Evolutionary conservation across 2,329 filamentous ascomycete species (phyloP).

Genomic region (Phoma sp.): DNA sequence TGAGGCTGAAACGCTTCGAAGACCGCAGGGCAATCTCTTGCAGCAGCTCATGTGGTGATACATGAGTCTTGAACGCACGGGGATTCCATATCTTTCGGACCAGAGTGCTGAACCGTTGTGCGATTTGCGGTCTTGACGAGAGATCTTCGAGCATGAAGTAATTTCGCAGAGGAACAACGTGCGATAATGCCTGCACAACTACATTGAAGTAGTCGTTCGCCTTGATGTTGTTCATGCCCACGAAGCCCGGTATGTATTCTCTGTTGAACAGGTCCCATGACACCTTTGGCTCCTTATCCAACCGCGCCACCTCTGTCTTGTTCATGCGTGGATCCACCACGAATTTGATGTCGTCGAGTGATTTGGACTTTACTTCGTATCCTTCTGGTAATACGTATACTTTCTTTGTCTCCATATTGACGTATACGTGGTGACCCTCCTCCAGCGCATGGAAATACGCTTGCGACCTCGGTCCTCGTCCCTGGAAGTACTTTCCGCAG

Average conservation of each 20-base stretch:
- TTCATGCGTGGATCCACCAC: slow-evolving; percentile 90
- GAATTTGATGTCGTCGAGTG: slow-evolving; percentile 97
- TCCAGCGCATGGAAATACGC: slow-evolving; percentile 98
- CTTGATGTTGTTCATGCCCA: slow-evolving; percentile 99
- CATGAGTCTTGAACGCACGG: slow-evolving; percentile 92
- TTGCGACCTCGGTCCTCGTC: slow-evolving; percentile 89
- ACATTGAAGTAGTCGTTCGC: slow-evolving; percentile 99
- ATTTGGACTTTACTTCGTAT: slow-evolving; percentile 94
- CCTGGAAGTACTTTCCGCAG: slow-evolving; percentile 97
- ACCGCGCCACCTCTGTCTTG: slow-evolving; percentile 76
- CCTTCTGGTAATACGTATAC: slow-evolving; percentile 94
- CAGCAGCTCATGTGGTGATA: slow-evolving; percentile 94
- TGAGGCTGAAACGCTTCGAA: slow-evolving; percentile 90
- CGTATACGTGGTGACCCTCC: slow-evolving; percentile 94
- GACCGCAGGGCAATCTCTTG: slow-evolving; percentile 92
- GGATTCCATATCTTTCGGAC: slow-evolving; percentile 98
- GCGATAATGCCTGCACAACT: slow-evolving; percentile 86
- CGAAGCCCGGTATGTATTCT: slow-evolving; percentile 90
- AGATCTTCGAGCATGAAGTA: slow-evolving; percentile 90
- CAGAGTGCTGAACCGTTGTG: slow-evolving; percentile 84
- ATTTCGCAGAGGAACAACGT: slow-evolving; percentile 88
- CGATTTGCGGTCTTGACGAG: slow-evolving; percentile 75
- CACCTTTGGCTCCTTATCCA: slow-evolving; percentile 71
- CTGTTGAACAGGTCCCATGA: slow-evolving; percentile 82
- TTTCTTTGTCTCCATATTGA: slow-evolving; percentile 93